phyloP scores from a whole-genome alignment of 2,329 filamentous ascomycete genomes.

The Simplicillium sp. region DNA sequence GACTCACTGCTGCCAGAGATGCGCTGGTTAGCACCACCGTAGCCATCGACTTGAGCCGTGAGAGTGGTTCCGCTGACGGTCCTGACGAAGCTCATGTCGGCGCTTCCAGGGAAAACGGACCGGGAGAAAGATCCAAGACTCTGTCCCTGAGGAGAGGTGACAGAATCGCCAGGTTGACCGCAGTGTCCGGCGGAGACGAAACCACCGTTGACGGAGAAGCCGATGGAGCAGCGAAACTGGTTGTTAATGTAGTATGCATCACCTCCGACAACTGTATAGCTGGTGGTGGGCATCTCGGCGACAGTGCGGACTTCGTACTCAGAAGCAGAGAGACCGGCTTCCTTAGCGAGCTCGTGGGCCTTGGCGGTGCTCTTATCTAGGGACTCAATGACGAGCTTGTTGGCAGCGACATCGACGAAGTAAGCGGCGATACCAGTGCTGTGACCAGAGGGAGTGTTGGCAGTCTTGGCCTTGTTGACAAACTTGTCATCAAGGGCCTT shows the following conservation, averaged over 20 bases:
- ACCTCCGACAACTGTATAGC: slow-evolving; percentile 3
- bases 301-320: slow-evolving; percentile 6
- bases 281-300: slow-evolving; percentile 3
- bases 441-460: slow-evolving; percentile 14
- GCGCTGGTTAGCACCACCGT: not conserved
- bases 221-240: slow-evolving; percentile 6
- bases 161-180: not conserved
- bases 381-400: not conserved
- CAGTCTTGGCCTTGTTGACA: slow-evolving; percentile 4
- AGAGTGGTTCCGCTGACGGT: not conserved
- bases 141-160: not conserved
- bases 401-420: slow-evolving; percentile 21
- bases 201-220: slow-evolving; percentile 1
- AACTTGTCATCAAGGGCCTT: not conserved
- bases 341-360: slow-evolving; percentile 4
- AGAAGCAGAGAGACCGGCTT: slow-evolving; percentile 6
- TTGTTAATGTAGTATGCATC: slow-evolving; percentile 7
- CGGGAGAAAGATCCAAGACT: not conserved
- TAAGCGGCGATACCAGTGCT: slow-evolving; percentile 15
- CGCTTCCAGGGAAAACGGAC: not conserved
- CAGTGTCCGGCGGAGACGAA: not conserved
- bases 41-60: slow-evolving; percentile 1
- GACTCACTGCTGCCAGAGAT: not conserved
- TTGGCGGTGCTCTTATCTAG: slow-evolving; percentile 3
- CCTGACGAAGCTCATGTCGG: not conserved